Evolutionary conservation across 2,329 filamentous ascomycete genomes (phyloP).

Genomic region (Diaporthe citrichinensis): DNA sequence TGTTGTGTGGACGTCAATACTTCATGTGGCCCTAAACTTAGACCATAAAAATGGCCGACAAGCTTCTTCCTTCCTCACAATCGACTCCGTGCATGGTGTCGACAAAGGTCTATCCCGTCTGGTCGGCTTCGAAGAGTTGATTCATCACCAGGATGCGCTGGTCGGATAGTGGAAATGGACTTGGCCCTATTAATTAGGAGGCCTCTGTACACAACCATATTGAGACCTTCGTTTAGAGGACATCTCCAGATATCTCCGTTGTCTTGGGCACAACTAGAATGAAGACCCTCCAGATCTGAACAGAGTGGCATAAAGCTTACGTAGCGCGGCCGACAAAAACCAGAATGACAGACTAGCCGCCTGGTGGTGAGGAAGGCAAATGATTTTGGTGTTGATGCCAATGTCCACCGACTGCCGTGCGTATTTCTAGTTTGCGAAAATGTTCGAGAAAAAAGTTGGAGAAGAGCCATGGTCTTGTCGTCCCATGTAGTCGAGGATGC

Average conservation of each 20-base stretch:
- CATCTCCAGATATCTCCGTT: not conserved
- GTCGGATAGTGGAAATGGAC: not conserved
- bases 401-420: not conserved
- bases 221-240: not conserved
- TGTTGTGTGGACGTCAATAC: slow-evolving; percentile 1
- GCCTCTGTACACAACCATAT: slow-evolving; percentile 1
- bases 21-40: slow-evolving; percentile 22
- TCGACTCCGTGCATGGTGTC: not conserved
- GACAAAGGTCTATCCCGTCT: slow-evolving; percentile 12
- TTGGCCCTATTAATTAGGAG: not conserved
- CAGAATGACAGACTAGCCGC: not conserved
- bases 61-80: slow-evolving; percentile 10
- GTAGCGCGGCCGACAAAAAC: not conserved
- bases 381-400: not conserved
- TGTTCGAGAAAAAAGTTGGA: not conserved
- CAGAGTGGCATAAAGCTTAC: not conserved
- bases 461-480: not conserved
- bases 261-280: no score
- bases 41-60: not conserved
- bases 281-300: not conserved
- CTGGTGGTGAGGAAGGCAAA: not conserved
- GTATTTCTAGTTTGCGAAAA: not conserved
- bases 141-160: not conserved
- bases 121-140: not conserved
- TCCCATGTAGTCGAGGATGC: not conserved